Conservation (phyloP, 768 basidiomycete genomes). For the Amanita phalloides region DNA sequence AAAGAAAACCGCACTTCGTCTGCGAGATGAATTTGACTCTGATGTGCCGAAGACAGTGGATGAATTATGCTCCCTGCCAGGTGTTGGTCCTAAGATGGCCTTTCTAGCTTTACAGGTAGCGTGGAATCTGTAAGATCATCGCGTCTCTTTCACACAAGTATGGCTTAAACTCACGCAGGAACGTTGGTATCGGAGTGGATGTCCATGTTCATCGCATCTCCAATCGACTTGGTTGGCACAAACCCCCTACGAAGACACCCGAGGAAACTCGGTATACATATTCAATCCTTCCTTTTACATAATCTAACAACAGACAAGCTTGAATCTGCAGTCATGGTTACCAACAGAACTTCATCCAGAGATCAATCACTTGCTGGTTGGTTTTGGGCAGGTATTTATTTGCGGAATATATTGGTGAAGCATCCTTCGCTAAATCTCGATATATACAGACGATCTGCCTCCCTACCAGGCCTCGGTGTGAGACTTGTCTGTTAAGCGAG, state of each 20-base stretch:
- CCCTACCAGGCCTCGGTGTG: slow-evolving; percentile 56
- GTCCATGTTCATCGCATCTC: slow-evolving; percentile 95
- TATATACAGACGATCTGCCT: slow-evolving; percentile 48
- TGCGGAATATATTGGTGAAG: neutral
- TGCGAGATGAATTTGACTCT: slow-evolving; percentile 63
- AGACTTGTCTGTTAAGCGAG: slow-evolving; percentile 45
- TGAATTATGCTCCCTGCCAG: slow-evolving; percentile 76
- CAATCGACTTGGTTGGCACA: slow-evolving; percentile 89
- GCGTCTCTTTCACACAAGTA: neutral
- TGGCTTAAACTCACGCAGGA: slow-evolving; percentile 29
- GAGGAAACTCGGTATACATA: slow-evolving; percentile 70
- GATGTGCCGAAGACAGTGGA: slow-evolving; percentile 88
- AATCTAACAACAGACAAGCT: slow-evolving; percentile 21
- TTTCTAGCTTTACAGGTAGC: slow-evolving; percentile 77
- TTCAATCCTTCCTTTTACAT: neutral
- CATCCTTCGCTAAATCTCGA: neutral
- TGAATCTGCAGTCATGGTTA: slow-evolving; percentile 79
- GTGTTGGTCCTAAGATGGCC: slow-evolving; percentile 97
- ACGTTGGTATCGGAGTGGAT: slow-evolving; percentile 90
- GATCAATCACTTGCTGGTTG: slow-evolving; percentile 75
- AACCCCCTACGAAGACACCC: slow-evolving; percentile 69
- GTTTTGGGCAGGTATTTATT: slow-evolving; percentile 70
- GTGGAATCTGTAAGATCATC: slow-evolving; percentile 61
- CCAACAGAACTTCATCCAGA: slow-evolving; percentile 61
- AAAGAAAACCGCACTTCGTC: slow-evolving; percentile 56